Base-by-base conservation (phyloP, 192 early-diverging fungal species). In the Entrophospora sp. region DNA sequence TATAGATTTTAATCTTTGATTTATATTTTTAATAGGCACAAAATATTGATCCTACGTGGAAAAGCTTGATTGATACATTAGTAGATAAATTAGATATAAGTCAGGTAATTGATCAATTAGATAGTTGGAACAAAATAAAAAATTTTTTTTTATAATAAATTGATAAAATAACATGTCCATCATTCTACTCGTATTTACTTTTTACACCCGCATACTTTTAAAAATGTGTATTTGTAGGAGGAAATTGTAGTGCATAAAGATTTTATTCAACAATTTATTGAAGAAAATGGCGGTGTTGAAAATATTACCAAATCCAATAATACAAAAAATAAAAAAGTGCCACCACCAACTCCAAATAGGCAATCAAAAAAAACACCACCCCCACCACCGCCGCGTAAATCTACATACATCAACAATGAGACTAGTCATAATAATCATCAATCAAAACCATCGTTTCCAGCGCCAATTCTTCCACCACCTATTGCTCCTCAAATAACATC, bases 31-130 rank as follows among this genome's bases (percentile, higher is more conserved):
- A 9, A 3, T 70, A 77, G 75, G 79, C 84, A 13, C 84, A 85
- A 49, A 86, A 86, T 61, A 83, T 85, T 35, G 83, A 86, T 64
- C 85, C 83, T 56, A 78, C 85, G 69, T 89, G 88, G 81, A 81
- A 79, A 48, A 75, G 79, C 52, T 60, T 91, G n/a, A 83, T 91
- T 64, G 82, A 85, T 67, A 78, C 83, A 46, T 73, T 91, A 67
- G 78, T 80, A 4, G 77, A 81, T n/a, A n/a, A n/a, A 27, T 78
- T 85, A 69, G 88, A 85, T 56, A 79, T 91, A 42, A 83, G 79
- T 30, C 79, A 82, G 43, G 75, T 66, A 53, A 37, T 10, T 61
- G 4, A 32, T 20, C 2, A 30, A 28, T 37, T 31, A 22, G 3
- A 61, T 61, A 9, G 5, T 1, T 5, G 4, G 44, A 30, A 2